These are phyloP conservation scores for Podaxis carcinomalis DNA, from an alignment of 768 basidiomycete genomes.

Conservation along the genomic window DNA sequence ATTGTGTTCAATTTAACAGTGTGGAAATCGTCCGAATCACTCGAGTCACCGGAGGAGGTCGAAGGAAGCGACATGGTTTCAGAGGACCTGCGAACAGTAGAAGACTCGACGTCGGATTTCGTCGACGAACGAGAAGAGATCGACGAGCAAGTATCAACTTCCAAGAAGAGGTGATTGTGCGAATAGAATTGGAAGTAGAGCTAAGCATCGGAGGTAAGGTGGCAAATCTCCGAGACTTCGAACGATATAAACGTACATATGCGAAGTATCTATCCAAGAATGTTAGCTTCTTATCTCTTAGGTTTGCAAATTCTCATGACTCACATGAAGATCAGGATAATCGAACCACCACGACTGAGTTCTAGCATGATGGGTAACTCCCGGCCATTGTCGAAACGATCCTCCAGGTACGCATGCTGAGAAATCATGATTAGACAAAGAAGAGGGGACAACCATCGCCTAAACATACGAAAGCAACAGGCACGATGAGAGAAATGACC, in stretches of 20 bases:
- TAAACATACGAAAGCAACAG: constrained; percentile 50
- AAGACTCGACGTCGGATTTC: background rate
- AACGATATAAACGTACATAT: constrained; percentile 16
- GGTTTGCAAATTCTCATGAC: constrained; percentile 1
- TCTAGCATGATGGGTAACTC: constrained; percentile 39
- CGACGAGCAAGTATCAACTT: constrained; percentile 26
- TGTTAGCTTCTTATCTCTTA: background rate
- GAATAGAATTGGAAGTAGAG: constrained; percentile 53
- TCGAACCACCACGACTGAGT: constrained; percentile 44
- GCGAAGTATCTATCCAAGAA: constrained; percentile 22
- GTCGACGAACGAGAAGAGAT: constrained; percentile 12
- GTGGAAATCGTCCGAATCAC: constrained; percentile 18
- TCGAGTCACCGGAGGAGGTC: constrained; percentile 8
- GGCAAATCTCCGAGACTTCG: background rate
- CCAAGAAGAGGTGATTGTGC: constrained; percentile 41
- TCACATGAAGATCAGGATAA: constrained; percentile 43
- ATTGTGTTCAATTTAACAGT: constrained; percentile 30
- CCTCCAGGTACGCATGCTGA: constrained; percentile 33
- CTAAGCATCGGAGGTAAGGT: constrained; percentile 20
- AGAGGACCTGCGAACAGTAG: constrained; percentile 10
- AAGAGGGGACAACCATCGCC: constrained; percentile 15
- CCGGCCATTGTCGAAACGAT: constrained; percentile 26
- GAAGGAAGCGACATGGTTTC: constrained; percentile 17
- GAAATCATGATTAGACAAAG: constrained; percentile 7
- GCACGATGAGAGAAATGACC: constrained; percentile 65